Percentiles rank a stretch among this genome's conserved stretches.
Evolutionary conservation across 2,329 filamentous ascomycete species (phyloP).

Genomic region (Phoma sp.): DNA sequence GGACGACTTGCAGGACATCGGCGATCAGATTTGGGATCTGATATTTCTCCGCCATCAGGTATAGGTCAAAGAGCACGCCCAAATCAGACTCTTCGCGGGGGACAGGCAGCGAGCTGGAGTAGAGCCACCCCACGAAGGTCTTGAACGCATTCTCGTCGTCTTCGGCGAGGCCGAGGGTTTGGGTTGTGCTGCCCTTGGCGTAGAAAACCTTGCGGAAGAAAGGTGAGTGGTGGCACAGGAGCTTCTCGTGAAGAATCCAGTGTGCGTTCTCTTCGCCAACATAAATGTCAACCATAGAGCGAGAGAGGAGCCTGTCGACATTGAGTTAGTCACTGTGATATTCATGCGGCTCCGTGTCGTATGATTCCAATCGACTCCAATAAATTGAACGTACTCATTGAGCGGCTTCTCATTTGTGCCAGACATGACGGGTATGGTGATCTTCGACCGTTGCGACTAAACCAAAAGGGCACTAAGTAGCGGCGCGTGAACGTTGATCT

Average conservation of each 20-base stretch:
- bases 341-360: background rate
- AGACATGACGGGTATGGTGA: constrained; percentile 32
- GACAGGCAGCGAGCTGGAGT: constrained; percentile 56
- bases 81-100: constrained; percentile 61
- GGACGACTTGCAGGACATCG: constrained; percentile 59
- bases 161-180: constrained; percentile 59
- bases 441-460: constrained; percentile 28
- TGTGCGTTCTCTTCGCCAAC: constrained; percentile 62
- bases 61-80: constrained; percentile 60
- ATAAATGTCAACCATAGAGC: constrained; percentile 64
- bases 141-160: constrained; percentile 61
- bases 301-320: constrained; percentile 58
- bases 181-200: constrained; percentile 43
- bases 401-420: constrained; percentile 41
- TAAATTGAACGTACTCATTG: constrained; percentile 39
- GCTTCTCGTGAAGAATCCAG: constrained; percentile 64
- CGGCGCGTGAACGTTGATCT: constrained; percentile 18
- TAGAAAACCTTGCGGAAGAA: constrained; percentile 64
- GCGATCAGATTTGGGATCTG: constrained; percentile 56
- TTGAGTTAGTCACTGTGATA: background rate
- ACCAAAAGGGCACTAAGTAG: constrained; percentile 18
- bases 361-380: background rate
- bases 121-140: constrained; percentile 63
- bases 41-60: constrained; percentile 63
- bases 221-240: constrained; percentile 61